Percentiles rank a stretch among this genome's conserved stretches.
These are phyloP conservation scores for Geum urbanum DNA, from an alignment of 306 rosid species.

Conservation along the genomic window DNA sequence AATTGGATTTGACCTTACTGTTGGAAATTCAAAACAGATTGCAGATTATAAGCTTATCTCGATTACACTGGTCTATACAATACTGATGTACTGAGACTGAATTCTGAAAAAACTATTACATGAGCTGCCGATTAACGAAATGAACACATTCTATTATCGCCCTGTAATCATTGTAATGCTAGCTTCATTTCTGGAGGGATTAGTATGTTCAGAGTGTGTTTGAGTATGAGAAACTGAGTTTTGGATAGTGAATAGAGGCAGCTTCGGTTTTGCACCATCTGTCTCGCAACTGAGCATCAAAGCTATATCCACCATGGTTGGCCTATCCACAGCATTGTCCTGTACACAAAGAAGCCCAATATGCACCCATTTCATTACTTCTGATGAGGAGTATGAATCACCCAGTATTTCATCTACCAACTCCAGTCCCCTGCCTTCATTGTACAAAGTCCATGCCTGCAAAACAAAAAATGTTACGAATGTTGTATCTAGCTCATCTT, in stretches of 20 bases:
- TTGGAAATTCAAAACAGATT: no score
- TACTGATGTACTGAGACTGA: no score
- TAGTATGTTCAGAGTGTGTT: not conserved
- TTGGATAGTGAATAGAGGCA: not conserved
- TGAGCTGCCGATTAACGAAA: no score
- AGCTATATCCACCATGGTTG: conserved; percentile 9
- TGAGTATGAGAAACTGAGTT: no score
- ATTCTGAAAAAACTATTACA: no score
- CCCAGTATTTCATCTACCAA: conserved; percentile 11
- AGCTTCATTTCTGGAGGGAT: not conserved
- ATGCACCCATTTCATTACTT: conserved; percentile 17
- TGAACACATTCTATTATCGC: not conserved
- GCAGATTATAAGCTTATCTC: no score
- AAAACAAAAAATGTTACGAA: not conserved
- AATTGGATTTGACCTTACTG: no score
- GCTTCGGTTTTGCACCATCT: conserved; percentile 1
- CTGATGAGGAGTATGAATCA: not conserved
- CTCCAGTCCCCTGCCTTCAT: conserved; percentile 4
- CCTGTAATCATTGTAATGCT: conserved; percentile 1
- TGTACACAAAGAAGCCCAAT: conserved; percentile 29
- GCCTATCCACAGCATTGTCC: conserved; percentile 19
- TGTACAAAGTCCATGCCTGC: conserved; percentile 23
- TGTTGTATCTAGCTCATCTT: not conserved
- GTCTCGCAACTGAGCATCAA: conserved; percentile 10
- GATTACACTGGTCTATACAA: no score